These are phyloP conservation scores for Blastocystis sp. DNA, from an alignment of 352 stramenopile genomes.

Conservation along the genomic window DNA sequence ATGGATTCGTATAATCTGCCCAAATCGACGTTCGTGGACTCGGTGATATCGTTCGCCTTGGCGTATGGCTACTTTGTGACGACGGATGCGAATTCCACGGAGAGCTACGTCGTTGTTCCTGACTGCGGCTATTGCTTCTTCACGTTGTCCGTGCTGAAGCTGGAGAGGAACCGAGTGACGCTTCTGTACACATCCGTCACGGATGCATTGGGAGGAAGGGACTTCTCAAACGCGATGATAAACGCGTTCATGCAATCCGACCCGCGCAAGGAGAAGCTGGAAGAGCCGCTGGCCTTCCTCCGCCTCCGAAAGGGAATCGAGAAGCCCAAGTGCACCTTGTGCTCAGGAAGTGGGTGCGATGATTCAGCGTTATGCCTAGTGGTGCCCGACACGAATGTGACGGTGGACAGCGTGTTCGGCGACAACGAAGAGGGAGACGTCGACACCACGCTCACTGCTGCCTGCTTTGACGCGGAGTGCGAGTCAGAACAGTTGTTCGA, in stretches of 20 bases:
- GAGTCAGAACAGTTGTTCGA: not conserved
- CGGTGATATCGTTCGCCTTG: slow-evolving; percentile 12
- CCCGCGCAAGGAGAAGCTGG: not conserved
- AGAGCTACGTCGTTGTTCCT: not conserved
- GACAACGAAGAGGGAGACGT: not conserved
- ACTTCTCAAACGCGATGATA: not conserved
- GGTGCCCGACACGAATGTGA: not conserved
- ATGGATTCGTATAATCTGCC: slow-evolving; percentile 22
- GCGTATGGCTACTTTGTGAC: slow-evolving; percentile 4
- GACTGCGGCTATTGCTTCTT: slow-evolving; percentile 17
- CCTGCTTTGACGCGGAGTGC: slow-evolving; percentile 13
- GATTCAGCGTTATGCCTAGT: not conserved
- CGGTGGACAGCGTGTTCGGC: not conserved
- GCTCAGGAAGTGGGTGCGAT: not conserved
- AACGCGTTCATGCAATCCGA: not conserved
- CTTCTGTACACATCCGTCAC: not conserved
- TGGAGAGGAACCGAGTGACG: not conserved
- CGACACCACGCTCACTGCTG: not conserved
- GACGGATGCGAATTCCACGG: too few species aligned
- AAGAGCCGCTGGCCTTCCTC: not conserved
- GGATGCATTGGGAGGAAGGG: not conserved
- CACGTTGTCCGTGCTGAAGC: not conserved
- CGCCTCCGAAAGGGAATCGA: not conserved
- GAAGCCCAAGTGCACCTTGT: slow-evolving; percentile 1
- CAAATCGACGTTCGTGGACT: slow-evolving; percentile 4